Evolutionary conservation across 2,329 filamentous ascomycete genomes (phyloP), one percentile per base, ranked within the genome.

Genomic region (Achaetomium macrosporum): DNA sequence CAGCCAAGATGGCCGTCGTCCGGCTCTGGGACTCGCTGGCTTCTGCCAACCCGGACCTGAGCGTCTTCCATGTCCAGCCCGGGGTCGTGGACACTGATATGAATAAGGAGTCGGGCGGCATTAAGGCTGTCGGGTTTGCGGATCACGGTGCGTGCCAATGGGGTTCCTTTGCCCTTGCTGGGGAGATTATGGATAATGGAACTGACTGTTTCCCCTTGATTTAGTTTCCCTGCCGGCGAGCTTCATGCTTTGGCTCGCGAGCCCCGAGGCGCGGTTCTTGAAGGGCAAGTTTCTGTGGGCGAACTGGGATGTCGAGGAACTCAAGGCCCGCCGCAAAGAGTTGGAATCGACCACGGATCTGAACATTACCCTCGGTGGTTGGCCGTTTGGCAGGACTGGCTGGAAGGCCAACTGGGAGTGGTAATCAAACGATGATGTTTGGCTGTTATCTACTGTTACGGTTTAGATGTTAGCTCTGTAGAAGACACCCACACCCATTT

Each of bases 11-110:
- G 39, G 47, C 47, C 8, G 49, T 46, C 5, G 51, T 67, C 0
- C 59, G 64, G 16, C 19, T 61, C 9, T 47, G 41, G 13, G 66
- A 69, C 36, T 49, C 63, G 7, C 12, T 67, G 0, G 57, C 57
- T 0, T 13, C 57, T 31, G 42, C 37, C 19, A 44, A 53, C 43
- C 47, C 50, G 15, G 29, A 37, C 0, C 53, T 69, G 10, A 62
- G 67, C 39, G 53, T 64, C 0, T 13, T 67, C 0, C 59, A 65
- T 15, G 57, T 60, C 2, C 65, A 68, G 15, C 45, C 51, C 3
- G 48, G 54, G 6, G 31, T 54, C 5, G 47, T 46, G 15, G 54
- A 50, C 10, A 54, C 51, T 2, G 52, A 36, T 55, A 1, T 55
- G 46, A 48, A 48, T 12, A 20, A 17, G 16, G 37, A 48, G 39